Evolutionary conservation across 371 early-diverging fungal species (phyloP), one percentile per base, ranked within the genome.

Genomic region (Entomophthora muscae): DNA sequence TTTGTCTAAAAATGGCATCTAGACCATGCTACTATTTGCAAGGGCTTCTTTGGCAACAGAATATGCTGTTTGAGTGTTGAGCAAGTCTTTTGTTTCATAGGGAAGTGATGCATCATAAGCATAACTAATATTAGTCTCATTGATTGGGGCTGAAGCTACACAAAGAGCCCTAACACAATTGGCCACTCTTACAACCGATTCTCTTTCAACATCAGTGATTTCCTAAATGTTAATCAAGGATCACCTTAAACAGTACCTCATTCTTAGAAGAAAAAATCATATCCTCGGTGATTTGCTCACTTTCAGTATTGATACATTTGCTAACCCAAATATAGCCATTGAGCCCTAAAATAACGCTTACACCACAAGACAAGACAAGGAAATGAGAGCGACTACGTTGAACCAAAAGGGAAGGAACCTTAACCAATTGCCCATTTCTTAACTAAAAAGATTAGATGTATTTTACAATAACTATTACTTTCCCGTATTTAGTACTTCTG

Each of bases 271-370:
- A 31, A 30, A 32, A 60, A 27, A 28, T 60, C 5, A 63, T 65
- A 51, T 64, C 52, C n/a, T 52, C 74, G 0, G 64, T 66, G 3
- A 55, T 55, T 55, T 55, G 17, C 28, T 80, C 72, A 33, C 72
- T 70, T 28, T 76, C 77, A 59, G 74, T 66, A 63, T 82, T 71
- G 22, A 73, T 67, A 61, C 87, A 88, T 70, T 91, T 92, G 74
- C 85, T 79, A 28, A 96, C 86, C 90, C 93, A 96, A 59, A 97
- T 88, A 68, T 91, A 95, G 0, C 99, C 99, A 69, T 99, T 99
- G 29, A 95, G 70, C 5, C 99, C 99, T 57, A 97, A 74, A 56
- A 97, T 88, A 17, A 97, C 76, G 68, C 93, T 88, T 12, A 98
- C 84, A 52, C 91, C 94, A 64, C 85, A 89, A 1, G 91, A 78